Conservation (phyloP, 106 monocot genomes). For the Ottelia alismoides region DNA sequence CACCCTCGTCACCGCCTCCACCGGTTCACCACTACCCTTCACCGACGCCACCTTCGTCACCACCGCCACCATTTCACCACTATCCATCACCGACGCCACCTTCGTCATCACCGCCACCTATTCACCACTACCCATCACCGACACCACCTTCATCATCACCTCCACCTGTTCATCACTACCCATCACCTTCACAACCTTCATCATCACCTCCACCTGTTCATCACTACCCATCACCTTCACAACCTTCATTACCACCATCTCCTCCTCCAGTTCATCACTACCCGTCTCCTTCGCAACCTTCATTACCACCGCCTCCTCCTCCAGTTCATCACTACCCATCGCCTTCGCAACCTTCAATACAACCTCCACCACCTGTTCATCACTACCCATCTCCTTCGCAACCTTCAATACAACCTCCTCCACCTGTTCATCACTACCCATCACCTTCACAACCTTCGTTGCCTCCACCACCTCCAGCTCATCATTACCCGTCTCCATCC, state of each 20-base stretch:
- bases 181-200: no score
- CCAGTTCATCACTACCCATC: no score
- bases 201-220: no score
- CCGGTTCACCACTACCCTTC: not conserved
- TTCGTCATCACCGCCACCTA: not conserved
- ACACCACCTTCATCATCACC: no score
- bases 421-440: not conserved
- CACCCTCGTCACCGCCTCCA: not conserved
- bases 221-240: no score
- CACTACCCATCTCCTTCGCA: not conserved
- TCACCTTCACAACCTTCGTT: no score
- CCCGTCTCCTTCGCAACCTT: not conserved
- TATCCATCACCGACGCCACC: not conserved
- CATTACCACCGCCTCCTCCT: not conserved
- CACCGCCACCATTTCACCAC: not conserved
- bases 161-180: no score
- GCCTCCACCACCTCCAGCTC: not conserved
- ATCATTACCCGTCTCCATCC: not conserved
- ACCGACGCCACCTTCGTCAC: not conserved
- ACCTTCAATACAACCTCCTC: not conserved
- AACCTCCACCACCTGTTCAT: not conserved
- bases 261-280: not conserved
- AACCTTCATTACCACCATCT: not conserved
- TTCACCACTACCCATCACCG: no score
- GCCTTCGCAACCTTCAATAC: not conserved